Evolutionary conservation across 2,329 filamentous ascomycete genomes (phyloP).

Genomic region (Nemania abortiva): DNA sequence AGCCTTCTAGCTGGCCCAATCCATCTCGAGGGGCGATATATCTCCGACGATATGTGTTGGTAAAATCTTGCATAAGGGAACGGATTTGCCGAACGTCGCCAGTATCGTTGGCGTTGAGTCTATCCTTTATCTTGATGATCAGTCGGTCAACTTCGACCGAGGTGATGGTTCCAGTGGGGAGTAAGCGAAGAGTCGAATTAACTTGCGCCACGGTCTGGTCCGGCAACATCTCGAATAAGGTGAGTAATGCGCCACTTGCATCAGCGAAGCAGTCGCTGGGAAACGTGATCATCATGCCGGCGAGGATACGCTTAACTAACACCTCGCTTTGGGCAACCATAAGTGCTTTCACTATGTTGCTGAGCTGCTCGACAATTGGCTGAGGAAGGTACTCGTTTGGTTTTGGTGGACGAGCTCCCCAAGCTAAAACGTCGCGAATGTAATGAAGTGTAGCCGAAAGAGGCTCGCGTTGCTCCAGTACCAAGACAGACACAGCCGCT

Average conservation of each 20-base stretch:
- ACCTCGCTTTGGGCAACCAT: conserved; percentile 77
- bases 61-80: conserved; percentile 92
- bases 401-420: conserved; percentile 78
- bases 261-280: conserved; percentile 96
- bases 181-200: conserved; percentile 82
- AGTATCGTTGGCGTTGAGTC: conserved; percentile 73
- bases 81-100: conserved; percentile 80
- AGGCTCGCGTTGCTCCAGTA: conserved; percentile 90
- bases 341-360: conserved; percentile 78
- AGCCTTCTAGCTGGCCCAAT: conserved; percentile 85
- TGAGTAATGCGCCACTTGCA: conserved; percentile 90
- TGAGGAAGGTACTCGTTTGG: conserved; percentile 66
- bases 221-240: conserved; percentile 88
- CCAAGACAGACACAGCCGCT: conserved; percentile 86
- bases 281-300: conserved; percentile 99
- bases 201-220: conserved; percentile 85
- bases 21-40: conserved; percentile 97
- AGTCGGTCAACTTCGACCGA: conserved; percentile 84
- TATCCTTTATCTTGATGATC: conserved; percentile 83
- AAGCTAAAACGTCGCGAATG: conserved; percentile 88
- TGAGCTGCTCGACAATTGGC: conserved; percentile 75
- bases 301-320: conserved; percentile 88
- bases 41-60: conserved; percentile 89
- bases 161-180: conserved; percentile 85
- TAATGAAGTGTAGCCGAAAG: conserved; percentile 93